These are phyloP conservation scores for Lachnellula subtilissima DNA, from an alignment of 2,329 filamentous ascomycete species.

Conservation along the genomic window DNA sequence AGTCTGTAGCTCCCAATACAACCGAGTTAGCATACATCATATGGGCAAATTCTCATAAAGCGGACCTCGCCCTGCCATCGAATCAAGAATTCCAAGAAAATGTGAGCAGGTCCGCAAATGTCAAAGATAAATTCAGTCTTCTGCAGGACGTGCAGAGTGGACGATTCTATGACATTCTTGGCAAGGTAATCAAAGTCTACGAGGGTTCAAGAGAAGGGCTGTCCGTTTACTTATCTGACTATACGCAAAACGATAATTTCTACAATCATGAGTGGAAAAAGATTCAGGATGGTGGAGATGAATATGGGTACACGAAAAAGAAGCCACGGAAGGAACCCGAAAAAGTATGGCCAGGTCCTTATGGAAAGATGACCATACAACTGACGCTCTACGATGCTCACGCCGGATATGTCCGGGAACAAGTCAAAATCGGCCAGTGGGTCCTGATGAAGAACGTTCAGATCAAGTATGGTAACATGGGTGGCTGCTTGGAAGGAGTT, in stretches of 20 bases:
- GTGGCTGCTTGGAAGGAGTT: conserved; percentile 62
- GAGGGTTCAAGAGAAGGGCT: conserved; percentile 38
- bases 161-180: conserved; percentile 64
- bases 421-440: conserved; percentile 56
- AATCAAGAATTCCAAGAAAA: conserved; percentile 39
- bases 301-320: conserved; percentile 46
- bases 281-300: conserved; percentile 37
- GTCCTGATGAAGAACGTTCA: conserved; percentile 68
- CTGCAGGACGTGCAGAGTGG: conserved; percentile 57
- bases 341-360: conserved; percentile 66
- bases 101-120: conserved; percentile 37
- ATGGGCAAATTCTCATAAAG: conserved; percentile 41
- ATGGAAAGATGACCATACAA: conserved; percentile 65
- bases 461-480: conserved; percentile 52
- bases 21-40: conserved; percentile 40
- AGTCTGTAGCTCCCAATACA: conserved; percentile 8
- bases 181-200: conserved; percentile 61
- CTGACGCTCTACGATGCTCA: conserved; percentile 69
- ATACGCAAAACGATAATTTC: conserved; percentile 65
- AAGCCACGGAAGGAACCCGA: conserved; percentile 27
- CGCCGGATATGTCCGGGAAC: conserved; percentile 49
- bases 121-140: conserved; percentile 55
- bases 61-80: conserved; percentile 41
- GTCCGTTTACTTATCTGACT: conserved; percentile 74
- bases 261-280: conserved; percentile 38